A percentile compares a stretch with the other conserved stretches of the same genome.
Evolutionary conservation across 106 monocot species (phyloP).

Genomic region (Alisma plantagoaquatica): DNA sequence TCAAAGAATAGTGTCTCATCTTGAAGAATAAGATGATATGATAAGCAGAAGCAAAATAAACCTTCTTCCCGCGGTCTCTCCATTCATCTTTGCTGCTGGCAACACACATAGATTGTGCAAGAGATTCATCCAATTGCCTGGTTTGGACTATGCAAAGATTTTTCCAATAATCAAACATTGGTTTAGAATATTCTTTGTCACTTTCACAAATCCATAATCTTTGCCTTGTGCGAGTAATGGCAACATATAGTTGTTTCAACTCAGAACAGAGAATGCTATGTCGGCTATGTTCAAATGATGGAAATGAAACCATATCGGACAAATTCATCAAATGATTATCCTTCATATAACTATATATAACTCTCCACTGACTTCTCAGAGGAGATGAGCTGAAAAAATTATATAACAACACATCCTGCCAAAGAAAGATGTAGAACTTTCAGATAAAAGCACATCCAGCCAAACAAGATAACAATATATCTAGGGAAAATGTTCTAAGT

Average conservation of each 20-base stretch:
- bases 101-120: slow-evolving; percentile 25
- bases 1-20: no score
- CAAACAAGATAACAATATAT: no score
- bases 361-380: slow-evolving; percentile 50
- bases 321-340: slow-evolving; percentile 5
- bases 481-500: not conserved
- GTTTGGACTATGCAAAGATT: slow-evolving; percentile 38
- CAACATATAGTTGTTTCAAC: slow-evolving; percentile 73
- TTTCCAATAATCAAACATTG: slow-evolving; percentile 76
- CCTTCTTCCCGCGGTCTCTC: slow-evolving; percentile 48
- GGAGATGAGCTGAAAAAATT: slow-evolving; percentile 59
- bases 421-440: not conserved
- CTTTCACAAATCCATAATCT: slow-evolving; percentile 71
- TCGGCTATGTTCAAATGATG: slow-evolving; percentile 23
- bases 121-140: slow-evolving; percentile 24
- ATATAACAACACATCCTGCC: slow-evolving; percentile 65
- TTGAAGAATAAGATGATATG: no score
- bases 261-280: slow-evolving; percentile 64
- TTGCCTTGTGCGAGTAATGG: slow-evolving; percentile 59
- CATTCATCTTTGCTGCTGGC: slow-evolving; percentile 44
- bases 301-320: slow-evolving; percentile 7
- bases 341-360: slow-evolving; percentile 52
- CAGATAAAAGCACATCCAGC: not conserved
- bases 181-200: slow-evolving; percentile 23
- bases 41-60: slow-evolving; percentile 15